A percentile compares a stretch with the other conserved stretches of the same genome.
Conservation (phyloP, 140 eudicot genomes). For the Oenanthe javanica region DNA sequence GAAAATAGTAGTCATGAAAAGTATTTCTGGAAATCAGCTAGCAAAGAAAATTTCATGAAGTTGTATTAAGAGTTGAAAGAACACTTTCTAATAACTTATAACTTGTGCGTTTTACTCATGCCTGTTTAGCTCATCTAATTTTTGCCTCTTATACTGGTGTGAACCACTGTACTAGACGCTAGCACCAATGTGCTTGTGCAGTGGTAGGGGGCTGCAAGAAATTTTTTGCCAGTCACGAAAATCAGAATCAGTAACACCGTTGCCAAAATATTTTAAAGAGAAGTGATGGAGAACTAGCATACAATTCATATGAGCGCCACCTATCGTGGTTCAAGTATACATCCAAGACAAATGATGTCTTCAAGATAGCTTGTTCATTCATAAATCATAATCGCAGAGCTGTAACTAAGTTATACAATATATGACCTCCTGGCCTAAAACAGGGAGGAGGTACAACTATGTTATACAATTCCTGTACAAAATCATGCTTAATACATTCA, state of each 20-base stretch:
- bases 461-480: neutral
- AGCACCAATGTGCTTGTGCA: neutral
- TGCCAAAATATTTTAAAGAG: neutral
- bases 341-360: neutral
- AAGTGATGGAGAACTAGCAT: neutral
- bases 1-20: neutral
- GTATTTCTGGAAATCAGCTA: neutral
- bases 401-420: neutral
- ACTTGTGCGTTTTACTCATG: neutral
- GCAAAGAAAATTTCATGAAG: neutral
- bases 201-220: neutral
- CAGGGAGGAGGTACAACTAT: neutral
- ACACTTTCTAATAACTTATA: no score
- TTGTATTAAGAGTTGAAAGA: no score
- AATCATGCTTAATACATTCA: conserved; percentile 1
- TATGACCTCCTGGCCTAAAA: conserved; percentile 4
- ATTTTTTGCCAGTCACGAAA: neutral
- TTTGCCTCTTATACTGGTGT: neutral
- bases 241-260: neutral
- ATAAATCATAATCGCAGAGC: neutral
- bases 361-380: neutral
- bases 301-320: neutral
- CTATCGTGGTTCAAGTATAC: neutral
- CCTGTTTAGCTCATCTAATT: neutral
- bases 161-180: neutral